Conservation (phyloP, 2,329 filamentous ascomycete genomes). For the Pseudogymnoascus sp. region DNA sequence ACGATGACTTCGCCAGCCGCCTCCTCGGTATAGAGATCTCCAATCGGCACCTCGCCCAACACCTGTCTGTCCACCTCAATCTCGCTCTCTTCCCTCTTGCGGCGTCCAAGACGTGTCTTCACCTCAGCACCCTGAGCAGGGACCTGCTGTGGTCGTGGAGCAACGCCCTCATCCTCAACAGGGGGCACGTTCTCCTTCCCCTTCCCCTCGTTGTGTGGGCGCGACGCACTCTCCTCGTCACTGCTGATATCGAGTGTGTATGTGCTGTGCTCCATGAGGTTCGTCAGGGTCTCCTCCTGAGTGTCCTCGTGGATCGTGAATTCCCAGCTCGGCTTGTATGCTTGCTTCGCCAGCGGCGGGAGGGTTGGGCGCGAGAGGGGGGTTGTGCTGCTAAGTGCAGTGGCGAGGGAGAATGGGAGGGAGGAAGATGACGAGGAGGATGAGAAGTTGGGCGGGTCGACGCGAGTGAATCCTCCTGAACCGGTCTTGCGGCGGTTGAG, state of each 20-base stretch:
- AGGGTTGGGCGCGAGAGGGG: slow-evolving; percentile 38
- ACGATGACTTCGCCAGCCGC: slow-evolving; percentile 55
- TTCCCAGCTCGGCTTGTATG: slow-evolving; percentile 60
- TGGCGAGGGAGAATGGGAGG: slow-evolving; percentile 71
- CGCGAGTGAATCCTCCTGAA: slow-evolving; percentile 51
- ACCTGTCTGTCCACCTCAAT: slow-evolving; percentile 58
- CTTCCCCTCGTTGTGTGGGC: slow-evolving; percentile 44
- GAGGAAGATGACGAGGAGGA: slow-evolving; percentile 36
- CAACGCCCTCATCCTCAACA: slow-evolving; percentile 38
- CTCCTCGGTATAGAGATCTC: slow-evolving; percentile 59
- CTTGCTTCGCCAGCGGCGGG: slow-evolving; percentile 16
- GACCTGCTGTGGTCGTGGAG: slow-evolving; percentile 15
- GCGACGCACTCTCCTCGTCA: slow-evolving; percentile 60
- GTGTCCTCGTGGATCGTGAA: slow-evolving; percentile 95
- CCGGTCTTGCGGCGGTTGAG: slow-evolving; percentile 58
- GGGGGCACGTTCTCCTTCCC: slow-evolving; percentile 95
- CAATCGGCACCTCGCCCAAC: slow-evolving; percentile 57
- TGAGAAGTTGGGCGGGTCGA: slow-evolving; percentile 60
- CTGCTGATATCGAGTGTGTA: slow-evolving; percentile 81
- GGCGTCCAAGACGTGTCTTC: slow-evolving; percentile 8
- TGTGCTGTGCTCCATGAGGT: slow-evolving; percentile 85
- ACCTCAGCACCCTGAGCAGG: slow-evolving; percentile 14
- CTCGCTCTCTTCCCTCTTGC: slow-evolving; percentile 42
- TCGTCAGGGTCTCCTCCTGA: slow-evolving; percentile 81
- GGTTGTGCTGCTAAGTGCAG: slow-evolving; percentile 71